Base-by-base conservation (phyloP, 345 rosid species). In the Bruguiera parviflora region DNA sequence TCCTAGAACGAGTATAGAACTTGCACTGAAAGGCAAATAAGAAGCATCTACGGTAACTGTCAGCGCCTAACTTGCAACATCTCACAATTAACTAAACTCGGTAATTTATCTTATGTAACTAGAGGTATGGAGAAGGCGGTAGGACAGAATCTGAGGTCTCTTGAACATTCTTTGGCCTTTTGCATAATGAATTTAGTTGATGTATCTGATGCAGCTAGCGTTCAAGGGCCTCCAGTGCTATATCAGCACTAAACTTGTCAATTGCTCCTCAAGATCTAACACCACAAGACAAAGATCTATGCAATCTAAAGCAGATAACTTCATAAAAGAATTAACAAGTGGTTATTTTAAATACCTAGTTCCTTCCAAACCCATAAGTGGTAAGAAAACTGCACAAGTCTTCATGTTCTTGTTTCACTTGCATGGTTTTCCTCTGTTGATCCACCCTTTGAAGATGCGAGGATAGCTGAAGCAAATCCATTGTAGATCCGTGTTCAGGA, bases 401-500 rank as follows among this genome's bases (percentile, higher is more conserved):
- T 49, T 73, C 78, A 55, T 58, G 62, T 67, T 75, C 79, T 61
- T 75, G 77, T 67, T 81, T 79, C 29, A 71, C 64, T 57, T 77
- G 73, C 39, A 75, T 46, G 68, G 73, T 72, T 39, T 66, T 77
- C 74, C 85, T 79, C 65, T 83, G 85, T 25, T 70, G 85, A 66
- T 85, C 85, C 71, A 85, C 85, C 35, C 82, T 79, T 63, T 81
- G 82, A 32, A 85, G 85, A 74, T 81, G 80, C 2, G 89, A 81
- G 47, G 89, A 85, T 18, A 85, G 68, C 61, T 85, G 84, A 71
- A 85, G 84, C 78, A 83, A 83, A 71, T 83, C 73, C 35, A 85
- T 79, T 0, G 87, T 83, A 53, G 73, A 60, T 39, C 65, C 81
- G 57, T 72, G 66, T 64, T 76, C 78, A 53, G 74, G 73, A 58